phyloP scores from a whole-genome alignment of 768 basidiomycete genomes.

The Termitomyces titanicus region DNA sequence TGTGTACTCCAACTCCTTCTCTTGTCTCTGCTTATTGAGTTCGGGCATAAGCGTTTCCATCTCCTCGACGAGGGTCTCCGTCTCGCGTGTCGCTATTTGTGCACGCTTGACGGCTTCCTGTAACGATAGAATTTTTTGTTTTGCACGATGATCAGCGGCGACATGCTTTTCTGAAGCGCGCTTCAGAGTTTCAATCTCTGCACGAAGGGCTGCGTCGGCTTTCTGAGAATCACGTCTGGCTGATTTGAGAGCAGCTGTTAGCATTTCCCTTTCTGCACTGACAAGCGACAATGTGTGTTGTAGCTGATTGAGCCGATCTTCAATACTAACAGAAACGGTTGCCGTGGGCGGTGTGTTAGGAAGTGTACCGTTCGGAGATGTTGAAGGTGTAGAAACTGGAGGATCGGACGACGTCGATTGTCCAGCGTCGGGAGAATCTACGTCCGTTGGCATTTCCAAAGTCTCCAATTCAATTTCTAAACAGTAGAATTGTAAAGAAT shows the following conservation, averaged over 20 bases:
- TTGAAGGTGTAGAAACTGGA: slow-evolving; percentile 35
- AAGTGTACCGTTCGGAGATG: slow-evolving; percentile 32
- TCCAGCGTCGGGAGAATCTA: slow-evolving; percentile 29
- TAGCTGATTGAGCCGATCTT: slow-evolving; percentile 66
- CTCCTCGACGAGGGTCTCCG: slow-evolving; percentile 41
- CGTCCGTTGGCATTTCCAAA: slow-evolving; percentile 29
- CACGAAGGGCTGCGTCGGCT: slow-evolving; percentile 72
- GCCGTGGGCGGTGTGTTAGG: slow-evolving; percentile 29
- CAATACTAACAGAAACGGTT: slow-evolving; percentile 45
- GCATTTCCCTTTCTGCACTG: slow-evolving; percentile 61
- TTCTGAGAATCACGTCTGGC: slow-evolving; percentile 81
- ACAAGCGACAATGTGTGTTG: slow-evolving; percentile 63
- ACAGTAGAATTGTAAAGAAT: background rate
- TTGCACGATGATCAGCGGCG: slow-evolving; percentile 71
- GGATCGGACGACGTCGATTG: slow-evolving; percentile 28
- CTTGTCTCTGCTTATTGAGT: slow-evolving; percentile 31
- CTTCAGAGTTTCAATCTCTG: slow-evolving; percentile 83
- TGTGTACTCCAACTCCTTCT: slow-evolving; percentile 39
- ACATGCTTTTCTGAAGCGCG: slow-evolving; percentile 79
- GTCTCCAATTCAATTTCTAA: slow-evolving; percentile 25
- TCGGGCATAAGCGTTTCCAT: slow-evolving; percentile 43
- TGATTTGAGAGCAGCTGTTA: slow-evolving; percentile 69
- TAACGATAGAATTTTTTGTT: slow-evolving; percentile 82
- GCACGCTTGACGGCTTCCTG: slow-evolving; percentile 88
- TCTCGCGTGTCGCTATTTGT: slow-evolving; percentile 49